Percentiles rank a stretch among this genome's conserved stretches.
Evolutionary conservation across 768 basidiomycete genomes (phyloP).

Genomic region (Suillus subalutaceus): DNA sequence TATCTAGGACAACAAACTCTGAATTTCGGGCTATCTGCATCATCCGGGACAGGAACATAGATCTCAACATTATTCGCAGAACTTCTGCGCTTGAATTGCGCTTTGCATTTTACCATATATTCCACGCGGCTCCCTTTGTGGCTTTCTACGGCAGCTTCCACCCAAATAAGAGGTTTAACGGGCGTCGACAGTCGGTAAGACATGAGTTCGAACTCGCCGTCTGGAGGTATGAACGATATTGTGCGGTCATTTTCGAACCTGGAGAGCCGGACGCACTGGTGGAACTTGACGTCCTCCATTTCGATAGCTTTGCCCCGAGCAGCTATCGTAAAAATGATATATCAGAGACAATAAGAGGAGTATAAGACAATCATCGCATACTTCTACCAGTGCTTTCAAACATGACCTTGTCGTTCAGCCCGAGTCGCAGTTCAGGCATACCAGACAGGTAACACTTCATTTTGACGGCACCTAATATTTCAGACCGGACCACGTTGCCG

Average conservation of each 20-base stretch:
- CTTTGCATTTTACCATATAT: conserved; percentile 94
- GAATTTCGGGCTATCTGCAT: conserved; percentile 97
- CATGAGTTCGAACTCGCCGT: conserved; percentile 99
- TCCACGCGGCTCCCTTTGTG: conserved; percentile 93
- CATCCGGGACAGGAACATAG: conserved; percentile 98
- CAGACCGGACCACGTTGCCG: conserved; percentile 95
- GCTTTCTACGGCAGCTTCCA: conserved; percentile 94
- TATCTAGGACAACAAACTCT: conserved; percentile 54
- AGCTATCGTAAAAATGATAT: conserved; percentile 44
- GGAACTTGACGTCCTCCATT: conserved; percentile 99
- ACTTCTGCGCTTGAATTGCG: conserved; percentile 96
- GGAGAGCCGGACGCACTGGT: conserved; percentile 96
- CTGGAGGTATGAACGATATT: conserved; percentile 98
- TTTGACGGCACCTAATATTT: conserved; percentile 98
- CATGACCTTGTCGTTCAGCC: conserved; percentile 99
- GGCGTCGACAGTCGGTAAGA: conserved; percentile 95
- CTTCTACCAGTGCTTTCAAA: conserved; percentile 96
- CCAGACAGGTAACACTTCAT: conserved; percentile 99
- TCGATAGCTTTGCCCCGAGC: conserved; percentile 97
- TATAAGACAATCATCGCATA: conserved; percentile 41
- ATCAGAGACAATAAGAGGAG: conserved; percentile 1
- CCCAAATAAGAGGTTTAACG: conserved; percentile 93
- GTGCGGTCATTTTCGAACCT: conserved; percentile 99
- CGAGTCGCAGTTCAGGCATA: conserved; percentile 97
- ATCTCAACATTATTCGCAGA: conserved; percentile 99